phyloP scores from a whole-genome alignment of 441 rosid species.

The Oxalis stricta region DNA sequence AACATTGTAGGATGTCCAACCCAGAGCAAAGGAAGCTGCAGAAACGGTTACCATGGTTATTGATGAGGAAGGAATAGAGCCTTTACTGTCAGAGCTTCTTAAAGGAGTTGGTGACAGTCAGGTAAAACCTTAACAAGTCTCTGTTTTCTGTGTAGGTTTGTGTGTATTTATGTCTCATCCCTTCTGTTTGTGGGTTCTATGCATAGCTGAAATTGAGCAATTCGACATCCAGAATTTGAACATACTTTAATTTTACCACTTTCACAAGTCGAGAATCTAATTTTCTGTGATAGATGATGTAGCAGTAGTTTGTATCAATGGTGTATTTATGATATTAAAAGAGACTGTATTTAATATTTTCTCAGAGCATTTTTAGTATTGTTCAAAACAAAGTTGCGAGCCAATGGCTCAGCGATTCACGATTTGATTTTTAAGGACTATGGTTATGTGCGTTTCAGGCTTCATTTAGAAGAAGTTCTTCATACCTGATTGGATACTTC shows the following conservation, averaged over 20 bases:
- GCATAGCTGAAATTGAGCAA: too few relatives aligned
- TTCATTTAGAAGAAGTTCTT: slow-evolving; percentile 75
- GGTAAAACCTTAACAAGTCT: slow-evolving; percentile 26
- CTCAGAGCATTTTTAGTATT: too few relatives aligned
- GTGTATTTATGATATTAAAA: too few relatives aligned
- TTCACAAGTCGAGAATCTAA: too few relatives aligned
- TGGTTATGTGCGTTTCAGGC: slow-evolving; percentile 45
- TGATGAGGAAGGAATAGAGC: slow-evolving; percentile 91
- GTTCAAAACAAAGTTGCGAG: too few relatives aligned
- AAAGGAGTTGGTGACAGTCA: slow-evolving; percentile 69
- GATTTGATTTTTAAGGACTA: too few relatives aligned
- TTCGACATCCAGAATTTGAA: too few relatives aligned
- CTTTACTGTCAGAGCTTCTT: slow-evolving; percentile 75
- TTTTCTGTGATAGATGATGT: too few relatives aligned
- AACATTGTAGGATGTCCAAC: slow-evolving; percentile 63
- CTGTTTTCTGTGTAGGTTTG: neutral
- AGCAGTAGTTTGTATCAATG: too few relatives aligned
- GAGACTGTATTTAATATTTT: too few relatives aligned
- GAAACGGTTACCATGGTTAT: slow-evolving; percentile 81
- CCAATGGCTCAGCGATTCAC: too few relatives aligned
- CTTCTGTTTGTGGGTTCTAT: neutral
- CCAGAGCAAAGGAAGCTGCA: slow-evolving; percentile 82
- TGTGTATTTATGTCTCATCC: neutral
- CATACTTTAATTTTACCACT: too few relatives aligned
- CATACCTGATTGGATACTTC: slow-evolving; percentile 87